phyloP scores from a whole-genome alignment of 2,329 filamentous ascomycete genomes.

The Fusarium sp. region DNA sequence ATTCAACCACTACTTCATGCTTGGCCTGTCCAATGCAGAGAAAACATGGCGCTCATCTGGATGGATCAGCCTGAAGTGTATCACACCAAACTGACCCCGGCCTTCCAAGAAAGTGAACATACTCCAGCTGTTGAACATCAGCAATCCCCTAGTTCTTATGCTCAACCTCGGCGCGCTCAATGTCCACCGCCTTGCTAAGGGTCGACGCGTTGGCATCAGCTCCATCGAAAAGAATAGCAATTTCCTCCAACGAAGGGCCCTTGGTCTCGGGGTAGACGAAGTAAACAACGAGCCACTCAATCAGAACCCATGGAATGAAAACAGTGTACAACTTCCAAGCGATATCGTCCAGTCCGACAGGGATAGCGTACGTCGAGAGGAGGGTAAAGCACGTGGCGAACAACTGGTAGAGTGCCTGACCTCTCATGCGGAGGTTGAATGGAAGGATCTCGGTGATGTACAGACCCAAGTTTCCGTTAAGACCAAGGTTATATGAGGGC shows the following conservation, averaged over 20 bases:
- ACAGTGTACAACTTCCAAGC: conserved; percentile 34
- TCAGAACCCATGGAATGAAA: conserved; percentile 16
- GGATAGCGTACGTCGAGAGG: conserved; percentile 26
- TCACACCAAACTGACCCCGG: not conserved
- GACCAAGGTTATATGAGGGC: not conserved
- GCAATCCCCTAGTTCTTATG: not conserved
- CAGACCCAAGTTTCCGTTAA: not conserved
- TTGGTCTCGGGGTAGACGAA: conserved; percentile 31
- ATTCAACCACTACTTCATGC: too few relatives aligned
- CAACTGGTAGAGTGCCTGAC: conserved; percentile 16
- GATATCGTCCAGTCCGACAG: conserved; percentile 21
- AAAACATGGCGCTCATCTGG: too few relatives aligned
- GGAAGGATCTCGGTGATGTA: conserved; percentile 43
- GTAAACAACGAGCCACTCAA: conserved; percentile 14
- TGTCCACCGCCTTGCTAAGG: not conserved
- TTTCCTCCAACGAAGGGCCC: conserved; percentile 27
- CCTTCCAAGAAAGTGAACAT: too few relatives aligned
- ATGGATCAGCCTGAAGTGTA: not conserved
- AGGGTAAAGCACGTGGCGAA: conserved; percentile 9
- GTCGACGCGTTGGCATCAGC: not conserved
- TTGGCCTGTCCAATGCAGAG: too few relatives aligned
- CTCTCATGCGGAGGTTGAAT: conserved; percentile 22
- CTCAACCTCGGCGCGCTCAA: not conserved
- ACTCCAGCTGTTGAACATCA: too few relatives aligned
- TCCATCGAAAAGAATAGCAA: conserved; percentile 30